Base-by-base conservation (phyloP, 2,329 filamentous ascomycete genomes). In the Hypoxylon sp. region DNA sequence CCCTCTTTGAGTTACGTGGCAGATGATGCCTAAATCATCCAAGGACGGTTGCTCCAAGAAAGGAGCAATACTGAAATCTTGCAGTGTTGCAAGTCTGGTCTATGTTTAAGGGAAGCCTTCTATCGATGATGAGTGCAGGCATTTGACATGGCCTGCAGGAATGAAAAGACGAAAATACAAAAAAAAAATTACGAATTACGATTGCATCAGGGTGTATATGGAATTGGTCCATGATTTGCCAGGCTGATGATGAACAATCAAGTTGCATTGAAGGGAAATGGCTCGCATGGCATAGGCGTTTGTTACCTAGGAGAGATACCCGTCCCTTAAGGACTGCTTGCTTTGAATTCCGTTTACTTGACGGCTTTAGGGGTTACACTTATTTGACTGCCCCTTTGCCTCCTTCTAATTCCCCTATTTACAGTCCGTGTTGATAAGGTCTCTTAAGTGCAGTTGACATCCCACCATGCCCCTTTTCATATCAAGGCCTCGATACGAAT, bases 221-320 rank as follows among this genome's bases (percentile, higher is more conserved):
- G 36, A 14, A 43, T 59, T 41, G 46, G 57, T 48, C 10, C 41
- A 38, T 32, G 11, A 41, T 51, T n/a, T 17, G 50, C 30, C 50
- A 38, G 17, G 11, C 25, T 32, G 34, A 48, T 23, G 45, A 34
- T 11, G 11, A 25, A 38, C 17, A n/a, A 34, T 5, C 23, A 5
- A 7, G 14, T 41, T 53, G 50, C 34, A 41, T 53, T 10, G n/a
- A 23, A 30, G 9, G 19, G 28, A n/a, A 34, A 56, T 21, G 41
- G 11, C 14, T 46, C 34, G 38, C 45, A 60, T 60, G 21, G 17
- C 17, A 43, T 25, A n/a, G 53, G 53, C 25, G 53, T 56, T 46
- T 56, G 38, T 23, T 34, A 7, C 17, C 46, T 43, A 43, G 21
- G 21, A 55, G 19, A 23, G 45, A 51, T 60, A 60, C 56, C 56